Evolutionary conservation across 2,329 filamentous ascomycete genomes (phyloP).

Genomic region (Metarhizium anisopliae): DNA sequence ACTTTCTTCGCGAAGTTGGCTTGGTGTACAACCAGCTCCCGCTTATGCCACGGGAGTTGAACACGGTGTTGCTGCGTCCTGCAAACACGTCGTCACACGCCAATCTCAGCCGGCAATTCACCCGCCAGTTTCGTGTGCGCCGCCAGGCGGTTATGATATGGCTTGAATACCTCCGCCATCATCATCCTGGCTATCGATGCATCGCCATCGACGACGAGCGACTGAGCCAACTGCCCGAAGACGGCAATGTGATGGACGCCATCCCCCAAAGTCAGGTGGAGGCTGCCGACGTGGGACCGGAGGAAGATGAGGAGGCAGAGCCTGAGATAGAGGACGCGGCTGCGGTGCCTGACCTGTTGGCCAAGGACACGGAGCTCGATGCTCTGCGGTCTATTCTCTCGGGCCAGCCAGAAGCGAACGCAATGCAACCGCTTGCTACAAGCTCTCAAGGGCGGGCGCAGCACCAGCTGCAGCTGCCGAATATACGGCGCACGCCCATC

Average conservation of each 20-base stretch:
- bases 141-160: neutral
- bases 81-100: too few species aligned
- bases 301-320: too few species aligned
- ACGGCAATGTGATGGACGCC: neutral
- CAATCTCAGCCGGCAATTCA: too few species aligned
- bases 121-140: constrained; percentile 2
- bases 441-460: neutral
- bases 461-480: constrained; percentile 2
- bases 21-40: too few species aligned
- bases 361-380: constrained; percentile 5
- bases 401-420: neutral
- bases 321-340: too few species aligned
- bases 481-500: neutral
- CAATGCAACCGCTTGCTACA: neutral
- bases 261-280: neutral
- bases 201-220: constrained; percentile 2
- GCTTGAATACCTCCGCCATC: constrained; percentile 3
- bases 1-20: too few species aligned
- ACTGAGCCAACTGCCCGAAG: constrained; percentile 3
- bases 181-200: neutral
- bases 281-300: neutral
- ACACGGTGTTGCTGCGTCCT: too few species aligned
- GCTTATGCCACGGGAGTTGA: too few species aligned
- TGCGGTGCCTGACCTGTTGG: constrained; percentile 5
- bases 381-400: constrained; percentile 1